phyloP scores from a whole-genome alignment of 371 early-diverging fungal species.

The Haplosporangium sp. region DNA sequence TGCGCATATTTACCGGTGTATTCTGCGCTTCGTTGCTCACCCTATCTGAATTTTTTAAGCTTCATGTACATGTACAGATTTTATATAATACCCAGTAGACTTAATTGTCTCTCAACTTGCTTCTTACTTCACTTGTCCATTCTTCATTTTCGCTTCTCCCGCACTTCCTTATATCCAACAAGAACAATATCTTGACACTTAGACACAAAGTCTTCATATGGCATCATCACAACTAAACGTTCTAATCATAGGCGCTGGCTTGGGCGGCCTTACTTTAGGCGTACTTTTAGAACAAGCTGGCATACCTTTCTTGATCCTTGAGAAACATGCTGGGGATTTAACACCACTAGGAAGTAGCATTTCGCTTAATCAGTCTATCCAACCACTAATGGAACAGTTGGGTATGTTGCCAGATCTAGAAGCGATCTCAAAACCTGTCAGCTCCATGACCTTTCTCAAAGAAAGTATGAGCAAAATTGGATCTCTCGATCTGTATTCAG shows the following conservation, averaged over 20 bases:
- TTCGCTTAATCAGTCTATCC: constrained; percentile 38
- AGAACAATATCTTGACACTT: not conserved
- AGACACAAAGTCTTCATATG: constrained; percentile 7
- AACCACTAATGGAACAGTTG: constrained; percentile 47
- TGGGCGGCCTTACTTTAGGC: constrained; percentile 41
- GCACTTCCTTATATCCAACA: not conserved
- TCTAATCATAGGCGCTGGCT: constrained; percentile 47
- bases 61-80: not conserved
- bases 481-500: constrained; percentile 38
- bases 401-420: constrained; percentile 43
- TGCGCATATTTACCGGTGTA: constrained; percentile 5
- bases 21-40: not conserved
- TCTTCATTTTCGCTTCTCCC: not conserved
- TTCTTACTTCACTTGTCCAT: not conserved
- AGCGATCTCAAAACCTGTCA: constrained; percentile 47
- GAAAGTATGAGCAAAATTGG: constrained; percentile 51
- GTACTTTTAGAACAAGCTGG: constrained; percentile 45
- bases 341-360: constrained; percentile 47
- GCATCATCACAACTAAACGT: constrained; percentile 35
- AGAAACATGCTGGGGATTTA: constrained; percentile 40
- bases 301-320: constrained; percentile 36
- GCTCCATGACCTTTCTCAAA: constrained; percentile 47
- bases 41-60: not conserved
- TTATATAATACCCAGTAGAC: not conserved
- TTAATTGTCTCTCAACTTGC: not conserved